These are phyloP conservation scores for Acanthamoeba comandoni DNA, from an alignment of 208 protist genomes.

Conservation along the genomic window DNA sequence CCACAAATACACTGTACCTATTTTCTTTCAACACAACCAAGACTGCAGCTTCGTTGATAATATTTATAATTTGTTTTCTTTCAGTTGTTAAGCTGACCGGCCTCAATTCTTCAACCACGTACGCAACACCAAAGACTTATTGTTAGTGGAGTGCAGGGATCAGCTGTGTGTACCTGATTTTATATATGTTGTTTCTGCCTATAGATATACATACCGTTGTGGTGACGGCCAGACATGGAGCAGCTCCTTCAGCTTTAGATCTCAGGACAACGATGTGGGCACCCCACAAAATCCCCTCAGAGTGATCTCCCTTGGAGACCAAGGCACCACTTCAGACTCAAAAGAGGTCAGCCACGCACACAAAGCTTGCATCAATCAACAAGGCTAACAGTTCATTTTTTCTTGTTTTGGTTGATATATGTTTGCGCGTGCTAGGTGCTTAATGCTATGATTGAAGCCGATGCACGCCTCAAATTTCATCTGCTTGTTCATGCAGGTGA, in stretches of 20 bases:
- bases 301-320: constrained; percentile 3
- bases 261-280: neutral
- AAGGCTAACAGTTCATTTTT: no score
- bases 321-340: constrained; percentile 17
- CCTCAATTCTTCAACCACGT: neutral
- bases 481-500: constrained; percentile 25
- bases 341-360: no score
- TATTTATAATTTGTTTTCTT: neutral
- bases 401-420: no score
- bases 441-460: constrained; percentile 12
- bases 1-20: constrained; percentile 37
- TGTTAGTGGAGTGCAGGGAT: no score
- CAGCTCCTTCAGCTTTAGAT: constrained; percentile 14
- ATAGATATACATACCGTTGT: constrained; percentile 1
- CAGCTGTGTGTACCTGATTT: no score
- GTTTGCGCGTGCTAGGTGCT: no score
- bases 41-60: no score
- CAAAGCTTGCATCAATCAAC: no score
- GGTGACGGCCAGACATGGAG: neutral
- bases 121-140: no score
- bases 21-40: neutral
- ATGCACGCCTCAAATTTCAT: constrained; percentile 5
- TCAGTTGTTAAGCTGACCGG: neutral
- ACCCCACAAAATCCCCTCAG: constrained; percentile 18
- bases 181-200: no score